Evolutionary conservation across 1,284 basidiomycete species (phyloP).

Genomic region (Erythrobasidium hasegawianum): DNA sequence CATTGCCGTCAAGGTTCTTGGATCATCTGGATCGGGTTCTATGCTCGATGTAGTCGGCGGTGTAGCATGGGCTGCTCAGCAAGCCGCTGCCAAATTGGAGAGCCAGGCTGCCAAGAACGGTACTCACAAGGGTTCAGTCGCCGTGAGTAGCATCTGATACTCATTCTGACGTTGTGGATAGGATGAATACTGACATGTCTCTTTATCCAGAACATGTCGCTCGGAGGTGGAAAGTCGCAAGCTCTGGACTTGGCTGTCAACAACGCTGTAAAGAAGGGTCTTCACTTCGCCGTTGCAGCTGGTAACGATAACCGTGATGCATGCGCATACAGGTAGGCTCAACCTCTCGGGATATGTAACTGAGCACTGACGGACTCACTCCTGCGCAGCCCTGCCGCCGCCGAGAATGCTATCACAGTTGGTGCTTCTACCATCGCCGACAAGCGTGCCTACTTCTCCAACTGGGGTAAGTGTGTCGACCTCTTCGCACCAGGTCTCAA

Average conservation of each 20-base stretch:
- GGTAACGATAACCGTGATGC: conserved; percentile 55
- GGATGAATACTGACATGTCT: background rate
- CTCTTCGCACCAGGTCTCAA: conserved; percentile 62
- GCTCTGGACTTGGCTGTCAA: conserved; percentile 83
- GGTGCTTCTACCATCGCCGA: conserved; percentile 77
- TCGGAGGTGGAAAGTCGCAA: conserved; percentile 90
- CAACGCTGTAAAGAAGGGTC: conserved; percentile 71
- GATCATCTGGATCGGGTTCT: conserved; percentile 85
- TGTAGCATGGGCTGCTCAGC: conserved; percentile 73
- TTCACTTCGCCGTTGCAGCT: conserved; percentile 94
- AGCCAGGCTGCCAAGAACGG: conserved; percentile 59
- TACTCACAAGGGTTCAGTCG: conserved; percentile 88
- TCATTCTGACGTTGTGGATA: background rate
- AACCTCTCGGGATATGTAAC: background rate
- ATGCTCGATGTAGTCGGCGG: conserved; percentile 93
- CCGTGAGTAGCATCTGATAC: conserved; percentile 45
- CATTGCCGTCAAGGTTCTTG: conserved; percentile 95
- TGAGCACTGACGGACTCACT: conserved; percentile 57
- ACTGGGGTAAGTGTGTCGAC: conserved; percentile 56
- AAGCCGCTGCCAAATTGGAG: conserved; percentile 53
- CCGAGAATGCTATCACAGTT: conserved; percentile 74
- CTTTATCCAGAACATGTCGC: conserved; percentile 90
- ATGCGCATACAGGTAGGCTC: conserved; percentile 7
- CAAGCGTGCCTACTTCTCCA: conserved; percentile 76
- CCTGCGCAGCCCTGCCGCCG: conserved; percentile 60